Percentiles rank a stretch among this genome's conserved stretches.
Conservation (phyloP, 345 rosid species). For the Eucalyptus regnans region DNA sequence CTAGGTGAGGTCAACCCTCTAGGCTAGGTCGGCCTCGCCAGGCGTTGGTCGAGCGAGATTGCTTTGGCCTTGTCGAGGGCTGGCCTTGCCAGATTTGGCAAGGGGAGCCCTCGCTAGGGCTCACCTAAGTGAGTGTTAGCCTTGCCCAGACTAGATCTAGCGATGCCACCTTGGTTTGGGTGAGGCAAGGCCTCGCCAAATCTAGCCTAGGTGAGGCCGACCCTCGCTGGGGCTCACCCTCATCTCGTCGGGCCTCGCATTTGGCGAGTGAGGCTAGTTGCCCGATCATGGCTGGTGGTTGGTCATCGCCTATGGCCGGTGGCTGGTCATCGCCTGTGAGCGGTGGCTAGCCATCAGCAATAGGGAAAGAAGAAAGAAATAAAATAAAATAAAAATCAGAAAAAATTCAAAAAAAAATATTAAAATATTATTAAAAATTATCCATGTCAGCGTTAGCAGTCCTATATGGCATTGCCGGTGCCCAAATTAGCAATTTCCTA, state of each 20-base stretch:
- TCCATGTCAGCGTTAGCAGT: rapidly evolving
- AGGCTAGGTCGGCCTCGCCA: rapidly evolving
- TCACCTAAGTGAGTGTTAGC: too few species aligned
- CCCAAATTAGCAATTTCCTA: rapidly evolving
- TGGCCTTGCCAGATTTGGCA: too few species aligned
- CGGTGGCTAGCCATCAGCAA: rapidly evolving
- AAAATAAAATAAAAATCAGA: too few species aligned
- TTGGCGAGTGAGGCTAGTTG: rapidly evolving
- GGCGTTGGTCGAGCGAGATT: rapidly evolving
- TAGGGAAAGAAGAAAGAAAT: too few species aligned
- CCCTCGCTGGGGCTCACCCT: too few species aligned
- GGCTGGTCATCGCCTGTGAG: rapidly evolving
- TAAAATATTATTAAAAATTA: too few species aligned
- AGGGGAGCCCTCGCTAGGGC: rapidly evolving
- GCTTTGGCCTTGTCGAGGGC: too few species aligned
- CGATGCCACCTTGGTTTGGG: too few species aligned
- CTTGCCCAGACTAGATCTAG: rapidly evolving
- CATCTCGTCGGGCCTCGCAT: too few species aligned
- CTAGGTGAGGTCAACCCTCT: rapidly evolving
- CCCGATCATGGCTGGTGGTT: rapidly evolving
- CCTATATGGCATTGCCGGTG: rapidly evolving
- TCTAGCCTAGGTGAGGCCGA: too few species aligned
- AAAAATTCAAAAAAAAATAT: too few species aligned
- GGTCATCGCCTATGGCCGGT: rapidly evolving
- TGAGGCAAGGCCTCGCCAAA: rapidly evolving